phyloP scores from a whole-genome alignment of 352 stramenopile species.

The Phytophthora colocasiae region DNA sequence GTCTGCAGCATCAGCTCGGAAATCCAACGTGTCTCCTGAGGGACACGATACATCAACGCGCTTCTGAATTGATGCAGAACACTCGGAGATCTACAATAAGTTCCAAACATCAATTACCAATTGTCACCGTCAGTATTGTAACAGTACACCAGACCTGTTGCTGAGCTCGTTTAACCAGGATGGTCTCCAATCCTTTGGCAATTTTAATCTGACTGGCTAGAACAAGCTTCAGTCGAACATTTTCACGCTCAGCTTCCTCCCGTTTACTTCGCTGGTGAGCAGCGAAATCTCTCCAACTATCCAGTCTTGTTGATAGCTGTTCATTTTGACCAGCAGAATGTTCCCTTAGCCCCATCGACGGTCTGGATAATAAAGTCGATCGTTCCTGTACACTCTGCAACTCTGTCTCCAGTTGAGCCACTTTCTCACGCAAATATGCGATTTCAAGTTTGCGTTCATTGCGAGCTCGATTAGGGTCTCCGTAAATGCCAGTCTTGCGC shows the following conservation, averaged over 20 bases:
- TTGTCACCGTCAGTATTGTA: background rate
- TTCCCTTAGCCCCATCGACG: background rate
- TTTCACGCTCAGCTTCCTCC: constrained; percentile 38
- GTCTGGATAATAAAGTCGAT: background rate
- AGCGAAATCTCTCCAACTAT: constrained; percentile 28
- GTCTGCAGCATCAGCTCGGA: constrained; percentile 27
- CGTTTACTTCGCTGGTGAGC: constrained; percentile 8
- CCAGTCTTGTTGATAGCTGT: background rate
- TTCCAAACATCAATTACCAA: too few relatives aligned
- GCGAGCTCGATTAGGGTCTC: constrained; percentile 30
- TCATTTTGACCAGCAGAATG: background rate
- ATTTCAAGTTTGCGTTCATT: constrained; percentile 46
- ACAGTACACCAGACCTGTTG: constrained; percentile 16
- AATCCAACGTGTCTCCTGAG: constrained; percentile 21
- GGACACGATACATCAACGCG: constrained; percentile 22
- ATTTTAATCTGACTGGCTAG: constrained; percentile 58
- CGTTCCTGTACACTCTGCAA: constrained; percentile 24
- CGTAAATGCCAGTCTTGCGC: constrained; percentile 20
- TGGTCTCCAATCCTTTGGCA: constrained; percentile 46
- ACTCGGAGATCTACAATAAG: constrained; percentile 20
- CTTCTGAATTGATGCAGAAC: constrained; percentile 24
- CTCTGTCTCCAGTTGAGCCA: constrained; percentile 42
- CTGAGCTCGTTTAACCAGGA: constrained; percentile 39
- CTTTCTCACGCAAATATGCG: constrained; percentile 44
- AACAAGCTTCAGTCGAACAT: constrained; percentile 40